Base-by-base conservation (phyloP, 1,284 basidiomycete genomes). In the Cryptococcus hybrid region DNA sequence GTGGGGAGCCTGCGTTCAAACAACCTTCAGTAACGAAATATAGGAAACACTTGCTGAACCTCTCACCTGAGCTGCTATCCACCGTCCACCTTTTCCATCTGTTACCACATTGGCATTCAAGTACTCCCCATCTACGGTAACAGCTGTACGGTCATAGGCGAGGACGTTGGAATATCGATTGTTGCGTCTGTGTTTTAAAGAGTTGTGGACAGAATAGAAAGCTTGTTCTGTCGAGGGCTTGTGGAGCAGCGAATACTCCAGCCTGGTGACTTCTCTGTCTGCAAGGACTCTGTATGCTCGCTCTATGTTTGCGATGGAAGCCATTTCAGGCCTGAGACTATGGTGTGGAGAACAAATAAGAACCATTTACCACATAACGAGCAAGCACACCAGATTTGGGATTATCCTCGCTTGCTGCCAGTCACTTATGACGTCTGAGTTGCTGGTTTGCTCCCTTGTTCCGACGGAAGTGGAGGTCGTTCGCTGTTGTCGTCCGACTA, bases 1-100 rank as follows among this genome's bases (percentile, higher is more conserved):
- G 72, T 30, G 68, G 45, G 75, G 75, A 2, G 75, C 75, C 74
- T 75, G 50, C 18, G 5, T 2, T 18, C 9, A 11, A n/a, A 38
- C 36, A 13, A 47, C 18, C 47, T 35, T 15, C 34, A 13, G 18
- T 12, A 15, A 47, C 6, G 8, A 2, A 47, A 9, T 34, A 30
- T 47, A 11, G 15, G 3, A 7, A 35, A 3, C 30, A 34, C 24
- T 13, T 35, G 47, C 49, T 35, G 3, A 30, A 30, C 30, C 30
- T 4, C 74, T 60, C 52, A 76, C 74, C 64, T 77, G 75, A 36
- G 70, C 62, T 7, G 73, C 73, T 13, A 77, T 65, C 73, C 73
- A 77, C 69, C 64, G 66, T 13, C 58, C 54, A 11, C 66, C 66
- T 7, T 54, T 56, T 11, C 53, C 54, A 55, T 70, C 69, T 12